These are phyloP conservation scores for Boletus rex-veris DNA, from an alignment of 768 basidiomycete genomes.

Conservation along the genomic window DNA sequence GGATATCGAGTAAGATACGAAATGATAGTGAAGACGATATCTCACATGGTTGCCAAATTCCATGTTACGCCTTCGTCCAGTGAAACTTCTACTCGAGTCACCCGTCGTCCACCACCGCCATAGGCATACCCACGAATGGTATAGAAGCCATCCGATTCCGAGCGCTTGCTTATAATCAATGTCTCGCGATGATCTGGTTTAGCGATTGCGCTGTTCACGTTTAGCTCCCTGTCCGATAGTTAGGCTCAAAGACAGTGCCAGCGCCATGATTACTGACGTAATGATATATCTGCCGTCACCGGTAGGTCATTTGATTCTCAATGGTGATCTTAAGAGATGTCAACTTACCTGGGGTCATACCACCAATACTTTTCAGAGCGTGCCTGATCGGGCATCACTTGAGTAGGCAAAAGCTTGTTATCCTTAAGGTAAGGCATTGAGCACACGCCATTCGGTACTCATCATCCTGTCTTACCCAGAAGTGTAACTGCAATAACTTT, in stretches of 20 bases:
- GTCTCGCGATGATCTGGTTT: constrained; percentile 53
- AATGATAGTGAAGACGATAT: neutral
- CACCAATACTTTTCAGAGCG: constrained; percentile 52
- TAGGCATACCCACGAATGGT: constrained; percentile 57
- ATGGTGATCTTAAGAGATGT: neutral
- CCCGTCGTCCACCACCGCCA: constrained; percentile 54
- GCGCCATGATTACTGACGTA: constrained; percentile 22
- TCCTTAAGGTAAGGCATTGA: constrained; percentile 30
- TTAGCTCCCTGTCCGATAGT: constrained; percentile 48
- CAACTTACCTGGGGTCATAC: constrained; percentile 43
- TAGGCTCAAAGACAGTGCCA: constrained; percentile 1
- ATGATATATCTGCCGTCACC: constrained; percentile 26
- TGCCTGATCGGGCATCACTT: constrained; percentile 49
- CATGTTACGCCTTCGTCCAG: constrained; percentile 51
- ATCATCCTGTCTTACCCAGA: constrained; percentile 25
- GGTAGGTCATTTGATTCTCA: neutral
- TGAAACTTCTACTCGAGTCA: constrained; percentile 57
- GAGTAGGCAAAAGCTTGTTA: constrained; percentile 59
- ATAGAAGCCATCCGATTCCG: constrained; percentile 30
- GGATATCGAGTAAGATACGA: neutral
- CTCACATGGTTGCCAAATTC: constrained; percentile 41
- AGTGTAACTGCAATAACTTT: constrained; percentile 30
- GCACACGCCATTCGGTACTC: neutral
- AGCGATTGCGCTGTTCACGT: constrained; percentile 57
- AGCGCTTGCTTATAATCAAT: constrained; percentile 18